Percentiles rank a stretch among this genome's conserved stretches.
Evolutionary conservation across 345 rosid genomes (phyloP).

Genomic region (Eucalyptus regnans): DNA sequence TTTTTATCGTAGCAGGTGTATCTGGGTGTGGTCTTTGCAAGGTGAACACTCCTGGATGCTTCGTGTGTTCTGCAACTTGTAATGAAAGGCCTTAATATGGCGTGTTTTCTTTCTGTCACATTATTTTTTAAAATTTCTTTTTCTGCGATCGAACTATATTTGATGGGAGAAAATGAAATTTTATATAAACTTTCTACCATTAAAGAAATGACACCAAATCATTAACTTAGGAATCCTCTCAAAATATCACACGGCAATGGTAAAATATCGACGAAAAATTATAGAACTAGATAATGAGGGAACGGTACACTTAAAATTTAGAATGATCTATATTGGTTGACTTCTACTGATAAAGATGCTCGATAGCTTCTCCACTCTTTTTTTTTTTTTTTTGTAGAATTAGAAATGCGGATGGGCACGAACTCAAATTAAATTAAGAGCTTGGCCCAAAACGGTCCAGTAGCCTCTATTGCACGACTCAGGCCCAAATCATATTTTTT

Average conservation of each 20-base stretch:
- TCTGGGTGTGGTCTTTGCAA: neutral
- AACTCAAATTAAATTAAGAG: neutral
- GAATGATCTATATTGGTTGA: neutral
- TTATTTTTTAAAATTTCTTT: neutral
- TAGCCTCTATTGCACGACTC: neutral
- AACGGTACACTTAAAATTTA: neutral
- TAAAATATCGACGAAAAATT: neutral
- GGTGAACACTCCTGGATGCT: neutral
- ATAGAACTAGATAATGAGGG: neutral
- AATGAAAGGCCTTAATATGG: neutral
- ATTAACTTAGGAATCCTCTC: neutral
- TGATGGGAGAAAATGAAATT: neutral
- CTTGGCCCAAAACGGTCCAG: neutral
- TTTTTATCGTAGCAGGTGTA: neutral
- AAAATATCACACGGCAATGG: neutral
- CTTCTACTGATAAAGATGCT: neutral
- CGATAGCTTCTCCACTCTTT: neutral
- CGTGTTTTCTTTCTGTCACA: neutral
- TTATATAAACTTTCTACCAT: neutral
- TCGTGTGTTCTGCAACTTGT: neutral
- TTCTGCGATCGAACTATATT: neutral
- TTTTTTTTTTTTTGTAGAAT: neutral
- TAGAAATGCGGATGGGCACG: neutral
- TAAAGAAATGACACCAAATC: neutral
- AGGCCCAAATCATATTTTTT: neutral